Evolutionary conservation across 257 asterid species (phyloP), one percentile per base, ranked within the genome.

Genomic region (Plantago elongata): DNA sequence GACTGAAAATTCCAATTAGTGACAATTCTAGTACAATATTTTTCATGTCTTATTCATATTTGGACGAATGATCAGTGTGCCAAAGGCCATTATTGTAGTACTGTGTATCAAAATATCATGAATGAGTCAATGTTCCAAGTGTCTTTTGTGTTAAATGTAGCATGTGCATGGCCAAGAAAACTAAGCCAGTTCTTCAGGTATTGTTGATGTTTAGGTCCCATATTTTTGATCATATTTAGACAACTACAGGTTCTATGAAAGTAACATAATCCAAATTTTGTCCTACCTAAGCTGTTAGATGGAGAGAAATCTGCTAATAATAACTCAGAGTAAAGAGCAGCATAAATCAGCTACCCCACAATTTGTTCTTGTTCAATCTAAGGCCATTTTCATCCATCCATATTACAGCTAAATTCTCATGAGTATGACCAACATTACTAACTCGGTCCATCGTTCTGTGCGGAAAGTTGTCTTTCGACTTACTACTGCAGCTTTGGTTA

Each of bases 81-180:
- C 15, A 57, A 47, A 9, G 9, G 62, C 51, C 57, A 44, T 15
- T 65, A 63, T 61, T 49, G 40, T 48, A 27, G 67, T 34, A 22
- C 2, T 22, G 27, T 69, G 56, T 17, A 61, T 69, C 67, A 75
- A 15, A 62, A 54, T 69, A 34, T 9, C 30, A 52, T 48, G 43
- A 40, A 37, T 59, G 51, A 61, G 71, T 62, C 40, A 59, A 43
- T 58, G 79, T 37, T 54, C 46, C 45, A 70, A 61, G 61, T 56
- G 57, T 69, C 44, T 51, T 64, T 27, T 65, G 61, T 66, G 55
- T 62, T 70, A 37, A 68, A 68, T 62, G 49, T 75, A 77, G 63
- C 79, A 74, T 72, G 83, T 77, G 75, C 79, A 62, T 64, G 73
- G 78, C 67, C 57, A 71, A 69, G 30, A 49, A 51, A 62, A 60